Conservation (phyloP, 495 filamentous ascomycete species). For the Tuber brumale region DNA sequence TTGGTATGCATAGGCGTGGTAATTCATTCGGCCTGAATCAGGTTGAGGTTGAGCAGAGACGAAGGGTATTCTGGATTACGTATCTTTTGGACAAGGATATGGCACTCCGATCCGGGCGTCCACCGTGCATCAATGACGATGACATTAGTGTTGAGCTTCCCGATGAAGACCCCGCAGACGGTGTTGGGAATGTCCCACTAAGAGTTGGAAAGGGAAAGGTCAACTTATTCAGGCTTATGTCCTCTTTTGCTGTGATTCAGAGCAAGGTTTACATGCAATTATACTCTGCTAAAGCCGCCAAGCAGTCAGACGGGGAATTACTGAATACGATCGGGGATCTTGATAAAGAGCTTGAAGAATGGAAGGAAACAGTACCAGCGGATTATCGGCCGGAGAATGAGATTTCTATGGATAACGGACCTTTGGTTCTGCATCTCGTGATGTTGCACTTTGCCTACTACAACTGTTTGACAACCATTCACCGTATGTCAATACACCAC, state of each 20-base stretch:
- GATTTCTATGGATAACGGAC: conserved; percentile 77
- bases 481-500: conserved; percentile 97
- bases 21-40: conserved; percentile 84
- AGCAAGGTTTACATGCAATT: conserved; percentile 90
- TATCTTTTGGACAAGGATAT: conserved; percentile 95
- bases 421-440: conserved; percentile 83
- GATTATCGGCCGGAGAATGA: conserved; percentile 94
- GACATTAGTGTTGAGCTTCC: conserved; percentile 97
- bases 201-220: conserved; percentile 85
- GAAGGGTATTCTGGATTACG: conserved; percentile 96
- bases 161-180: conserved; percentile 81
- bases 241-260: conserved; percentile 82
- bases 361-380: conserved; percentile 90
- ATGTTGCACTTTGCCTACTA: conserved; percentile 95
- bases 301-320: conserved; percentile 86
- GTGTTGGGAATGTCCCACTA: conserved; percentile 86
- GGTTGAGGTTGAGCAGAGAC: conserved; percentile 88
- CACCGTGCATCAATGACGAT: conserved; percentile 92
- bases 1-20: conserved; percentile 88
- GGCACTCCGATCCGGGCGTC: conserved; percentile 83
- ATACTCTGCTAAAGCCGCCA: conserved; percentile 86
- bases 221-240: conserved; percentile 88
- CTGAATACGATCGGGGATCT: conserved; percentile 95
- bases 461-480: conserved; percentile 94
- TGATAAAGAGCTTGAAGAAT: conserved; percentile 85